phyloP scores from a whole-genome alignment of 345 rosid species.

The Boechera divaricarpa region DNA sequence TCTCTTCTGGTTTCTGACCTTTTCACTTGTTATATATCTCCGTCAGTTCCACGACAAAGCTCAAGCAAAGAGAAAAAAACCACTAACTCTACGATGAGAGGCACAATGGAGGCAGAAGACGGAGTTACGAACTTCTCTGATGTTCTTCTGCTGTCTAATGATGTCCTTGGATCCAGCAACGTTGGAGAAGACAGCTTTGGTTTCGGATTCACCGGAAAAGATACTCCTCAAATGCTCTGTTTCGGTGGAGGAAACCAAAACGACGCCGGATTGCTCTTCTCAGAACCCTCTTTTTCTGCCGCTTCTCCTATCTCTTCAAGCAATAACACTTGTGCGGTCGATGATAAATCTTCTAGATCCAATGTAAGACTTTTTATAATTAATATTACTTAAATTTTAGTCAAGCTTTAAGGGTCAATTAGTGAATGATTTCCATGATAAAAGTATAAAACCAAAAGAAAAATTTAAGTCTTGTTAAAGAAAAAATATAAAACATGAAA shows the following conservation, averaged over 20 bases:
- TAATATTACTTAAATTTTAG: not conserved
- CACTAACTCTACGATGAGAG: slow-evolving; percentile 45
- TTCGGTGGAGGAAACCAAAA: slow-evolving; percentile 49
- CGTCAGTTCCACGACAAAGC: not conserved
- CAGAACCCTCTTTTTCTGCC: slow-evolving; percentile 21
- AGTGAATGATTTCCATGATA: not conserved
- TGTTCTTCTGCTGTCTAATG: slow-evolving; percentile 53
- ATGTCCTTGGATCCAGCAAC: not conserved
- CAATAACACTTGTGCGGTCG: not conserved
- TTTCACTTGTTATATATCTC: not conserved
- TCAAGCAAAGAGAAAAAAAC: not conserved
- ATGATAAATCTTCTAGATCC: slow-evolving; percentile 11
- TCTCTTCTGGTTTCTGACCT: not conserved
- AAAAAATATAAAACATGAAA: no score
- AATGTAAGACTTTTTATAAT: not conserved
- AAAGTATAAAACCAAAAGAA: not conserved
- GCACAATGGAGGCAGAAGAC: not conserved
- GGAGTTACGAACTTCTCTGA: slow-evolving; percentile 54
- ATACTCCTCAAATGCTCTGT: slow-evolving; percentile 63
- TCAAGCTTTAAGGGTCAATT: not conserved
- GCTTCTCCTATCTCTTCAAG: not conserved
- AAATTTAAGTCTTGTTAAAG: not conserved
- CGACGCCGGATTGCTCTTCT: slow-evolving; percentile 29
- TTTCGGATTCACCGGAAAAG: slow-evolving; percentile 25
- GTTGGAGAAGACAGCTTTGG: slow-evolving; percentile 8